Conservation (phyloP, 2,329 filamentous ascomycete genomes). For the Aspergillus caelatus region DNA sequence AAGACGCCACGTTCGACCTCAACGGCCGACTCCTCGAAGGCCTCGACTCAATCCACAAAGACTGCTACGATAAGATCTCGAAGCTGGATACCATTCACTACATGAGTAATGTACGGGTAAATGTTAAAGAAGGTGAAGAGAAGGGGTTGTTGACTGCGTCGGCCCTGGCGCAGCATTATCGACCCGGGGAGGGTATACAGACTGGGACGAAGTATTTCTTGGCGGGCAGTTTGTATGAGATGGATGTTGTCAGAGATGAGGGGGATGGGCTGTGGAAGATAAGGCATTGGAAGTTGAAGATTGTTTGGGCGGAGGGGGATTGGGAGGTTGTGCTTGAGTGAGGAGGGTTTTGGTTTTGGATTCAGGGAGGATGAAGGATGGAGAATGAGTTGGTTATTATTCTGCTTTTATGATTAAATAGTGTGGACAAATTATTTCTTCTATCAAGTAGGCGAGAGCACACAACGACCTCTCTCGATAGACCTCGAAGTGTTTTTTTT, state of each 20-base stretch:
- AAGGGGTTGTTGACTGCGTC: conserved; percentile 22
- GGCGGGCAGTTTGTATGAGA: conserved; percentile 30
- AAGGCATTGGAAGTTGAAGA: conserved; percentile 31
- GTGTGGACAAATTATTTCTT: too few species aligned
- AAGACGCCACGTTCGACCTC: conserved; percentile 21
- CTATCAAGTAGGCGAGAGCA: too few species aligned
- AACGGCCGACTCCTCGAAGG: conserved; percentile 26
- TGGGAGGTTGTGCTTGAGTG: conserved; percentile 7
- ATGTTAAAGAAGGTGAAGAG: conserved; percentile 12
- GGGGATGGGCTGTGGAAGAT: conserved; percentile 39
- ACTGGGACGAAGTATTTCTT: conserved; percentile 25
- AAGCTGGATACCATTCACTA: conserved; percentile 34
- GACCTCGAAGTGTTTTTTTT: too few species aligned
- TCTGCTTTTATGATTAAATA: too few species aligned
- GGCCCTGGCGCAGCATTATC: conserved; percentile 25
- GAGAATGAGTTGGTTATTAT: too few species aligned
- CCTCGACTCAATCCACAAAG: conserved; percentile 20
- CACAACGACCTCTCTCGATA: too few species aligned
- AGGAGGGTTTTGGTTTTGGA: background rate
- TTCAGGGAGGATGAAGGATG: too few species aligned
- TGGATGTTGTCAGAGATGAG: conserved; percentile 34
- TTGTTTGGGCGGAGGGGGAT: conserved; percentile 33
- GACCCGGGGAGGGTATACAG: conserved; percentile 28
- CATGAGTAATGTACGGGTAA: conserved; percentile 27
- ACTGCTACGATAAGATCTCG: conserved; percentile 23